A percentile compares a stretch with the other conserved stretches of the same genome.
These are phyloP conservation scores for Chamaecyparis obtusa DNA, from an alignment of 75 land plant genomes.

Conservation along the genomic window DNA sequence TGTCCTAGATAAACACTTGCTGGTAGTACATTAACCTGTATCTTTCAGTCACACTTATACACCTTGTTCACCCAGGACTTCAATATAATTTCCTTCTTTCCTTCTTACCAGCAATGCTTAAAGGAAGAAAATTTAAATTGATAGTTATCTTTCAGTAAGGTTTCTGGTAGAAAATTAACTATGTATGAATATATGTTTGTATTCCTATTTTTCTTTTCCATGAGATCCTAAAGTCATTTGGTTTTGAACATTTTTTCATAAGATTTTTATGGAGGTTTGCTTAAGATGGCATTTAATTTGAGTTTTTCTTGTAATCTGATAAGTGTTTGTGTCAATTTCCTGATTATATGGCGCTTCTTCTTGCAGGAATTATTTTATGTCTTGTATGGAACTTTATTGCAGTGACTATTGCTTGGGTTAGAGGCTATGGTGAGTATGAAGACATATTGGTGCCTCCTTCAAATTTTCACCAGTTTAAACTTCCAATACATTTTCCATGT, in stretches of 20 bases:
- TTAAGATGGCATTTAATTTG: not conserved
- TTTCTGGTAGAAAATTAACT: not conserved
- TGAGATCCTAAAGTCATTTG: not conserved
- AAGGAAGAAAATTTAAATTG: not conserved
- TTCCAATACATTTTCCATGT: not conserved
- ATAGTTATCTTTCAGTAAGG: not conserved
- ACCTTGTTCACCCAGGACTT: not conserved
- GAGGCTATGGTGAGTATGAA: conserved; percentile 43
- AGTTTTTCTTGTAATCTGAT: not conserved
- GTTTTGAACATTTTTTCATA: not conserved
- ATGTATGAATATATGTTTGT: not conserved
- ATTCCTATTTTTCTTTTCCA: not conserved
- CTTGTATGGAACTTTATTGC: conserved; percentile 86
- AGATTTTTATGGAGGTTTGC: not conserved
- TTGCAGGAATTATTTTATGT: conserved; percentile 49
- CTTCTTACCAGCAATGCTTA: not conserved
- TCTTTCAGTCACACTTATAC: not conserved
- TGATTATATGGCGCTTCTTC: not conserved
- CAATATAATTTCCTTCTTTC: not conserved
- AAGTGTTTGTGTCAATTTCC: not conserved
- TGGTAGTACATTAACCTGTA: not conserved
- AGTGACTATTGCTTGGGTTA: conserved; percentile 82
- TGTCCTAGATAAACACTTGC: not conserved
- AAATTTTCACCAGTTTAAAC: not conserved
- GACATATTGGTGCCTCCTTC: not conserved